Evolutionary conservation across 345 rosid genomes (phyloP).

Genomic region (Dovyalis caffra): DNA sequence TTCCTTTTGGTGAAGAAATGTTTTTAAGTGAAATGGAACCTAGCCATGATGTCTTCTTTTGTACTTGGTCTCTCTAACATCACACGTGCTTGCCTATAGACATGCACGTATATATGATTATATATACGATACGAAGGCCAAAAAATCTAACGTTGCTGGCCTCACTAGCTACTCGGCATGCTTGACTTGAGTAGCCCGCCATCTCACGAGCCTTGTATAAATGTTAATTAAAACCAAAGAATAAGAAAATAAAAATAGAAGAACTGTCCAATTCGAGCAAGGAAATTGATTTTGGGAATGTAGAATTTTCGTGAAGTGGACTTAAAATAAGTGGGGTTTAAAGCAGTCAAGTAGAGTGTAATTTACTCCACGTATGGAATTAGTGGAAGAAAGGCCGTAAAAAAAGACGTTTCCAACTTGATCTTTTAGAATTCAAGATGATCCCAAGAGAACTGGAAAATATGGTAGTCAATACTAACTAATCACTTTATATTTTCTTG

Average conservation of each 20-base stretch:
- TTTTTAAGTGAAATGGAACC: not conserved
- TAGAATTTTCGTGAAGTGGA: not conserved
- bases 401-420: conserved; percentile 10
- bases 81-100: not conserved
- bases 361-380: not conserved
- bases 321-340: not conserved
- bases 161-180: not conserved
- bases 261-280: not conserved
- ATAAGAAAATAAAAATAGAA: not conserved
- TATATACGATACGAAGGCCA: too few relatives aligned
- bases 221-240: not conserved
- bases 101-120: not conserved
- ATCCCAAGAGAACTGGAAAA: not conserved
- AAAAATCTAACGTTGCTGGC: not conserved
- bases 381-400: not conserved
- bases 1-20: not conserved
- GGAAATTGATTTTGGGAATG: not conserved
- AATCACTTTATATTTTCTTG: not conserved
- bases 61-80: not conserved
- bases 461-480: not conserved
- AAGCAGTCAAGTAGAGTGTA: not conserved
- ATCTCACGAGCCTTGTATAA: not conserved
- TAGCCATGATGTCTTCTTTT: too few relatives aligned
- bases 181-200: not conserved
- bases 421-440: not conserved